Evolutionary conservation across 208 protist species (phyloP), one percentile per base, ranked within the genome.

Genomic region (Wallacemonas sp.): DNA sequence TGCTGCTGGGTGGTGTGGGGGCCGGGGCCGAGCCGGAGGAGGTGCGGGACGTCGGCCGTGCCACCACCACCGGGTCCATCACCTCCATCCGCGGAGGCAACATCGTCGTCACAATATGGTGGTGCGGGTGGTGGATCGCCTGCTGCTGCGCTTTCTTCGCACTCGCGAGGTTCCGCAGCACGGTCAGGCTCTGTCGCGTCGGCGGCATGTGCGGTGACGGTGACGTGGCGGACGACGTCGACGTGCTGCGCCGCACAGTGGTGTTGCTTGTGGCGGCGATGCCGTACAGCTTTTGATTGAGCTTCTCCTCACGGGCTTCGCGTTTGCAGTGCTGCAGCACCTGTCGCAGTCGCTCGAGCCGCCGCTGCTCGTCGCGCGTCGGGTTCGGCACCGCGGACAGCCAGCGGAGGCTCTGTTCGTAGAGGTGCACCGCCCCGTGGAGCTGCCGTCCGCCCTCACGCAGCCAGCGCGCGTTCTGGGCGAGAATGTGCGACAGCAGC

Each of bases 321-420:
- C 57, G 49, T 61, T 72, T 80, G 65, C 73, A 81, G 28, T 74
- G 64, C 26, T 62, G 57, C 63, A 88, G 74, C 14, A 49, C 54
- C 46, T 67, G 48, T 46, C 73, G 78, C 61, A 93, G 64, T n/a
- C 57, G 26, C 45, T 76, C 57, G 8, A 62, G 42, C 11, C 83
- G 83, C 48, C 45, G 54, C 46, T 68, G 65, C 61, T 93, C 87
- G 41, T 76, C 74, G 16, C 31, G 44, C 10, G 68, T 80, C 3
- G 74, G 78, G 18, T 61, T 57, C 25, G 62, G 61, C 20, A 91
- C 57, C 3, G 76, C 70, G 18, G 75, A 67, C 3, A 89, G 82
- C 84, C 84, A 93, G 2, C 76, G 73, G n/a, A 84, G 74, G 38
- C 79, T 74, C 70, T 90, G 77, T 46, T 86, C 76, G 42, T 82